Percentiles rank a stretch among this genome's conserved stretches.
phyloP scores from a whole-genome alignment of 331 rosid species.

The Quercus tomentella region DNA sequence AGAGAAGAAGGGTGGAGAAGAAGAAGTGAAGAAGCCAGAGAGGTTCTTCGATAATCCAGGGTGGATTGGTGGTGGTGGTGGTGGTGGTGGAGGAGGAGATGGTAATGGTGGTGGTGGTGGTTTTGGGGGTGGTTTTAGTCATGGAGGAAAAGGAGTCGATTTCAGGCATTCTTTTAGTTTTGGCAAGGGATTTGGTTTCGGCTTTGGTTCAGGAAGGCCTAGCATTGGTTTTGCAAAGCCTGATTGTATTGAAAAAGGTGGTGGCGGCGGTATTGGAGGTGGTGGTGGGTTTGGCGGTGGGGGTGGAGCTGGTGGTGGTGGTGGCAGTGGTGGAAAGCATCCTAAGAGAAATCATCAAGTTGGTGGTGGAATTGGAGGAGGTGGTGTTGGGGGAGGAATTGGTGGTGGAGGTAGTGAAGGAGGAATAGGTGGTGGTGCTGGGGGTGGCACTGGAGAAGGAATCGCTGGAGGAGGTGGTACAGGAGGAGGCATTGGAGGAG shows the following conservation, averaged over 20 bases:
- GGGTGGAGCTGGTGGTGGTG: not conserved
- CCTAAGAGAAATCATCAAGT: not conserved
- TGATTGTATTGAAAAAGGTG: slow-evolving; percentile 9
- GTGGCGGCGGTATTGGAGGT: not conserved
- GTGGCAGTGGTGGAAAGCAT: not conserved
- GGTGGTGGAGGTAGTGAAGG: not conserved
- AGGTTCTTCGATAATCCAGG: slow-evolving; percentile 25
- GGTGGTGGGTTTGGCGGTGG: not conserved
- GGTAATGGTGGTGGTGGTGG: not conserved
- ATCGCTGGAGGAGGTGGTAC: slow-evolving; percentile 5
- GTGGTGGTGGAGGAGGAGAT: not conserved
- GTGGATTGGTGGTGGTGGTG: not conserved
- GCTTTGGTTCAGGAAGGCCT: slow-evolving; percentile 12
- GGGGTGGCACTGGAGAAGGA: not conserved
- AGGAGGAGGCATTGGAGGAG: not conserved
- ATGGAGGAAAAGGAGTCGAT: not conserved
- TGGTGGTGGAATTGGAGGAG: not conserved
- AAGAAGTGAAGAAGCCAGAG: slow-evolving; percentile 30
- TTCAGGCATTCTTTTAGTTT: slow-evolving; percentile 22
- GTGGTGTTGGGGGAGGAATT: not conserved
- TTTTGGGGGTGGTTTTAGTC: not conserved
- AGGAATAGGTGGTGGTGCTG: slow-evolving; percentile 10
- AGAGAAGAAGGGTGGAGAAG: slow-evolving; percentile 31
- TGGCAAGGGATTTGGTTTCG: slow-evolving; percentile 23
- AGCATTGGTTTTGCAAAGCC: slow-evolving; percentile 4